Base-by-base conservation (phyloP, 345 rosid genomes). In the Populus deltoides region DNA sequence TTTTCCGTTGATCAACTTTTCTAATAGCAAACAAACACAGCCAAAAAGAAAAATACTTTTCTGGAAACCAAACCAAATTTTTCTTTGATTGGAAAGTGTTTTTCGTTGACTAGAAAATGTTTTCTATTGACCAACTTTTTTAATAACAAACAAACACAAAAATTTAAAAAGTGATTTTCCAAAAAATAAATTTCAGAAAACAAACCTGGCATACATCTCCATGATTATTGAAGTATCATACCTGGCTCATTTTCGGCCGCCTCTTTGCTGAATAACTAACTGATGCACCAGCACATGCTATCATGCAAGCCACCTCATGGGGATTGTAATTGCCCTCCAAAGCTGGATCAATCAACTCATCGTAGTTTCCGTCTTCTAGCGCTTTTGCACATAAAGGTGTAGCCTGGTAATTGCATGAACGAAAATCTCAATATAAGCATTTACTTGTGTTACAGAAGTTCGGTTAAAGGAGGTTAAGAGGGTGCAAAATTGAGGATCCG, bases 161-260 rank as follows among this genome's bases (percentile, higher is more conserved):
- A n/a, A n/a, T n/a, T n/a, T n/a, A n/a, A n/a, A n/a, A n/a, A n/a
- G n/a, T n/a, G n/a, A n/a, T n/a, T n/a, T n/a, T n/a, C n/a, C n/a
- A n/a, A n/a, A n/a, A n/a, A n/a, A n/a, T n/a, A n/a, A n/a, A n/a
- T n/a, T n/a, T n/a, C n/a, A n/a, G n/a, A n/a, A n/a, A n/a, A n/a
- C n/a, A n/a, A n/a, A n/a, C n/a, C n/a, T n/a, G n/a, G n/a, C n/a
- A n/a, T n/a, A n/a, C n/a, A n/a, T 57, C 29, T n/a, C 25, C 63
- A 9, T 1, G 63, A 8, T 8, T 3, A 31, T 66, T 29, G 16
- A 25, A 25, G 53, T 18, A 10, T 20, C 35, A 8, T 78, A 94
- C 97, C 89, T 91, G 99, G 85, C 98, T 89, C 97, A 95, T 91
- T 79, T 85, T 92, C 11, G 99, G 96, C 20, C 99, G 79, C 81